Evolutionary conservation across 176 grass and related monocot species (phyloP).

Genomic region (Zoysia japonica): DNA sequence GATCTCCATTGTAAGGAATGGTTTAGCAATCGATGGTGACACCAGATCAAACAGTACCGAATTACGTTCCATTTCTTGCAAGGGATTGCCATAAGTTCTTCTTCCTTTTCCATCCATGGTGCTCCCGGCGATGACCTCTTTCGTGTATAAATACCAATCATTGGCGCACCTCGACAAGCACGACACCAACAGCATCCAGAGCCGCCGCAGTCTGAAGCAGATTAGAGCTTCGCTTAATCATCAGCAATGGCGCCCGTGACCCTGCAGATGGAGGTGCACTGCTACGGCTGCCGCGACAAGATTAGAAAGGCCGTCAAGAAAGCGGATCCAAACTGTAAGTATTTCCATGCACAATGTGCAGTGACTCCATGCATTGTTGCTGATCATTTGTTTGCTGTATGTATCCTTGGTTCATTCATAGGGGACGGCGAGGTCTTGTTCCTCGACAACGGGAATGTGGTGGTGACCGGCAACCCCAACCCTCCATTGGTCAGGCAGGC

Average conservation of each 20-base stretch:
- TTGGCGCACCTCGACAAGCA: background rate
- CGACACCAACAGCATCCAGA: background rate
- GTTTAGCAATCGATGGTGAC: no score
- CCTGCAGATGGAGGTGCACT: background rate
- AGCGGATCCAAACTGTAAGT: background rate
- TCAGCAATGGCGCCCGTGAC: background rate
- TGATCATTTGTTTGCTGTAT: no score
- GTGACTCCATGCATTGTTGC: background rate
- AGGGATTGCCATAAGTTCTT: background rate
- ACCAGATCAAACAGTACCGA: no score
- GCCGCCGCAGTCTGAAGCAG: background rate
- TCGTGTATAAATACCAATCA: background rate
- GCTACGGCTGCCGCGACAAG: background rate
- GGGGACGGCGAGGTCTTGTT: background rate
- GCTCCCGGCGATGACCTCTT: no score
- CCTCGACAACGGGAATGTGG: background rate
- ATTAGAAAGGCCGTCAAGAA: background rate
- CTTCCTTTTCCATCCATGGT: background rate
- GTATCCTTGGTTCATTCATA: background rate
- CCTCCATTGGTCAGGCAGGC: background rate
- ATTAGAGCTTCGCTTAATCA: background rate
- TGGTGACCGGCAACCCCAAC: background rate
- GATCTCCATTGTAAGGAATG: no score
- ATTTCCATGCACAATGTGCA: no score
- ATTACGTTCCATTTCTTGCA: no score